phyloP scores from a whole-genome alignment of 805 yeast genomes.

The Kodamaea kakaduensis region DNA sequence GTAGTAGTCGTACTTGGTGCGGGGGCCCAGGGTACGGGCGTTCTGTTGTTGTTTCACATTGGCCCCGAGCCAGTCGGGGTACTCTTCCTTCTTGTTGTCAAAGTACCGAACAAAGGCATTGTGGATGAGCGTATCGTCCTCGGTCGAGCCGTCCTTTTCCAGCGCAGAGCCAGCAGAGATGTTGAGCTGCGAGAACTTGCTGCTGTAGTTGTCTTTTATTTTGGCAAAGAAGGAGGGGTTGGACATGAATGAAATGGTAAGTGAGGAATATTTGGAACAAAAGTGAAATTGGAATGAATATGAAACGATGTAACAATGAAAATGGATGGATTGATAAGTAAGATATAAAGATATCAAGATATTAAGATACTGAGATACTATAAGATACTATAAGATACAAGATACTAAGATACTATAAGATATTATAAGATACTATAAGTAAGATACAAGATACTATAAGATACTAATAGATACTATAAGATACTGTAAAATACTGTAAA shows the following conservation, averaged over 20 bases:
- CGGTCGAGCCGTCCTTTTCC: constrained; percentile 38
- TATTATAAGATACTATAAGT: too few species aligned
- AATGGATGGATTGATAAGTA: too few species aligned
- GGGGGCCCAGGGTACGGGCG: constrained; percentile 7
- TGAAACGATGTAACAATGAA: too few species aligned
- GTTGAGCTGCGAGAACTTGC: constrained; percentile 35
- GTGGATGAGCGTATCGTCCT: constrained; percentile 40
- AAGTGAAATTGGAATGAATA: neutral
- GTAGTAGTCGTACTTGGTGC: constrained; percentile 9
- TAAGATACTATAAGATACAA: too few species aligned
- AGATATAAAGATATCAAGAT: too few species aligned
- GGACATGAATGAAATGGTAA: constrained; percentile 5
- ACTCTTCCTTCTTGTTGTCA: constrained; percentile 28
- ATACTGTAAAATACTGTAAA: too few species aligned
- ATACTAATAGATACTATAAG: too few species aligned
- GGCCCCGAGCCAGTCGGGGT: constrained; percentile 43
- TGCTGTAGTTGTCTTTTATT: constrained; percentile 35
- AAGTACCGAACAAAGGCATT: constrained; percentile 40
- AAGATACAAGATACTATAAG: too few species aligned
- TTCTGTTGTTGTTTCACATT: constrained; percentile 12
- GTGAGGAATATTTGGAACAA: too few species aligned
- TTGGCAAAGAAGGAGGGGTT: constrained; percentile 25
- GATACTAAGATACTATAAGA: too few species aligned
- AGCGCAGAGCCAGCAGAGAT: constrained; percentile 17
- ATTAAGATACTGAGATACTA: too few species aligned